Conservation (phyloP, 768 basidiomycete genomes). For the Mycena olivaceomarginata region DNA sequence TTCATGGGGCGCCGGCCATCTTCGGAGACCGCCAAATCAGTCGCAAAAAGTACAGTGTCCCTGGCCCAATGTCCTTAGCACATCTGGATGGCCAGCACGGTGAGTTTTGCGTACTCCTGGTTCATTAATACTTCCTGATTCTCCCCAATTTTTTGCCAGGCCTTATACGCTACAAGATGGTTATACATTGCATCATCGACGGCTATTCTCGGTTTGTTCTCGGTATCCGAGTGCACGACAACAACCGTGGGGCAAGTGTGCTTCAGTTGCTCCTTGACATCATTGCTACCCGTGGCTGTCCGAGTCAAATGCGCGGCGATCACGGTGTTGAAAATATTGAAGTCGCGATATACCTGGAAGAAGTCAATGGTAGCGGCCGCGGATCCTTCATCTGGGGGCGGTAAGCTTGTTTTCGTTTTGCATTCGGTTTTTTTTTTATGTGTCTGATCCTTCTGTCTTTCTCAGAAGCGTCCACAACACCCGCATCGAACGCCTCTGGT, state of each 20-base stretch:
- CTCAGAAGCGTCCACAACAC: slow-evolving; percentile 43
- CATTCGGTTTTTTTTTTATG: background rate
- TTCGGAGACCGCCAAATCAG: too few species aligned
- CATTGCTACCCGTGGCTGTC: slow-evolving; percentile 52
- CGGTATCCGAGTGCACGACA: slow-evolving; percentile 24
- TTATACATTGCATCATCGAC: slow-evolving; percentile 56
- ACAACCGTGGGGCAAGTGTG: slow-evolving; percentile 16
- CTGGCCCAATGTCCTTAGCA: too few species aligned
- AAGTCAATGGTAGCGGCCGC: slow-evolving; percentile 2
- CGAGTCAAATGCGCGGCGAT: slow-evolving; percentile 51
- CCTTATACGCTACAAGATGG: slow-evolving; percentile 51
- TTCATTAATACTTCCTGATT: background rate
- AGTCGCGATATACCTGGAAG: slow-evolving; percentile 23
- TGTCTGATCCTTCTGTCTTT: background rate
- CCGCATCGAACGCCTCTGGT: slow-evolving; percentile 53
- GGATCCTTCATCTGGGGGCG: slow-evolving; percentile 35
- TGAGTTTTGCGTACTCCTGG: too few species aligned
- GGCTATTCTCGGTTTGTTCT: slow-evolving; percentile 46
- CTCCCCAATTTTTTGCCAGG: slow-evolving; percentile 13
- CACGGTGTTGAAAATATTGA: slow-evolving; percentile 27
- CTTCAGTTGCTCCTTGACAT: slow-evolving; percentile 18
- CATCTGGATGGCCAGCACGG: too few species aligned
- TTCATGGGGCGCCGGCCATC: too few species aligned
- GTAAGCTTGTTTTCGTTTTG: background rate
- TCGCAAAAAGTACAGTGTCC: too few species aligned